These are phyloP conservation scores for Avena sativa DNA, from an alignment of 176 grass and related monocot genomes.

Conservation along the genomic window DNA sequence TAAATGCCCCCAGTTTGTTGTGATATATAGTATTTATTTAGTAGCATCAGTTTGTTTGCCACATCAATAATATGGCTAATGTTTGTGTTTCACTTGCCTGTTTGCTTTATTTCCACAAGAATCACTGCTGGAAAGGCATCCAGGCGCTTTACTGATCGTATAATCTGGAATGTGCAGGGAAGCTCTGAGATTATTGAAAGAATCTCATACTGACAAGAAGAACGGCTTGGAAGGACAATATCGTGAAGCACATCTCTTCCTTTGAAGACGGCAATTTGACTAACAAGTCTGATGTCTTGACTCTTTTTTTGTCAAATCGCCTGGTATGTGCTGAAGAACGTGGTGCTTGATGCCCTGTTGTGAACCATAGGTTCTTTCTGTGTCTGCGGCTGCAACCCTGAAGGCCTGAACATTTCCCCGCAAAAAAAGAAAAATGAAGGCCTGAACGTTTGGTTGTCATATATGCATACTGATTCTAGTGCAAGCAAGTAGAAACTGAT, in stretches of 20 bases:
- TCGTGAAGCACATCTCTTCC: neutral
- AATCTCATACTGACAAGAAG: neutral
- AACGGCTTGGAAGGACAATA: neutral
- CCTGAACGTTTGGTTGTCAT: neutral
- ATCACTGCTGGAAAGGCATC: neutral
- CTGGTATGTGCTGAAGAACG: neutral
- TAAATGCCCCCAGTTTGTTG: neutral
- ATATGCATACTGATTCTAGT: neutral
- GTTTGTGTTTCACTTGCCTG: neutral
- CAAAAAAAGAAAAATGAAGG: too few species aligned
- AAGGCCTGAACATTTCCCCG: neutral
- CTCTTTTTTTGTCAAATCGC: neutral
- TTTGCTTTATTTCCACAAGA: neutral
- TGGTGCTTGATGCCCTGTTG: neutral
- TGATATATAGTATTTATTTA: neutral
- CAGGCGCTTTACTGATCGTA: neutral
- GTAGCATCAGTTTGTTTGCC: neutral
- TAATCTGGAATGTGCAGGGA: neutral
- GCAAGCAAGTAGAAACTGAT: neutral
- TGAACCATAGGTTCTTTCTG: neutral
- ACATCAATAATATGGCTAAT: slow-evolving; percentile 2
- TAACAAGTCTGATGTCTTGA: neutral
- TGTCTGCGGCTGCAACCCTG: neutral
- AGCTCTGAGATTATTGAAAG: neutral
- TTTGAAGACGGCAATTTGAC: neutral